phyloP scores from a whole-genome alignment of 1,139 yeast genomes.

The Schizosaccharomyces versatilis region DNA sequence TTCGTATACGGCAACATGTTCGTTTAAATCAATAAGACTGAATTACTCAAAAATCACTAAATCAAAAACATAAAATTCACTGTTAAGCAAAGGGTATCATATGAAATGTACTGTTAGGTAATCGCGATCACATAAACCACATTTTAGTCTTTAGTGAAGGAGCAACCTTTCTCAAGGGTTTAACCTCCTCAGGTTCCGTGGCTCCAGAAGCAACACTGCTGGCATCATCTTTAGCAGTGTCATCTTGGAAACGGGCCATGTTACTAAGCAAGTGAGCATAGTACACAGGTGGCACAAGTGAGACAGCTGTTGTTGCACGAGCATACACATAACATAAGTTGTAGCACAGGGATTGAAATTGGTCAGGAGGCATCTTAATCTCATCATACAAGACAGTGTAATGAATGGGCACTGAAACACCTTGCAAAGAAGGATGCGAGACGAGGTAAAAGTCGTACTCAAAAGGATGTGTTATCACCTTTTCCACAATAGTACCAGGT shows the following conservation, averaged over 20 bases:
- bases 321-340: slow-evolving; percentile 18
- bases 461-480: slow-evolving; percentile 17
- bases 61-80: too few relatives aligned
- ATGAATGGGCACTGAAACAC: slow-evolving; percentile 20
- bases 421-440: slow-evolving; percentile 19
- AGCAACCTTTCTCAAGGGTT: slow-evolving; percentile 2
- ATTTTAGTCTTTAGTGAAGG: slow-evolving; percentile 4
- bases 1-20: too few relatives aligned
- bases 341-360: slow-evolving; percentile 16
- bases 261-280: slow-evolving; percentile 18
- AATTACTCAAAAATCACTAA: too few relatives aligned
- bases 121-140: slow-evolving; percentile 6
- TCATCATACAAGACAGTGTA: slow-evolving; percentile 19
- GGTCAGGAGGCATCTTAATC: slow-evolving; percentile 16
- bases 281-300: slow-evolving; percentile 18
- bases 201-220: background rate
- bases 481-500: slow-evolving; percentile 18
- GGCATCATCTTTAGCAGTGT: slow-evolving; percentile 1
- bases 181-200: background rate
- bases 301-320: slow-evolving; percentile 19
- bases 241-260: slow-evolving; percentile 13
- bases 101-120: background rate
- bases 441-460: slow-evolving; percentile 18
- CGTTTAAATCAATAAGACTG: too few relatives aligned
- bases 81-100: background rate